Evolutionary conservation across 345 rosid species (phyloP).

Genomic region (Abelmoschus esculentus): DNA sequence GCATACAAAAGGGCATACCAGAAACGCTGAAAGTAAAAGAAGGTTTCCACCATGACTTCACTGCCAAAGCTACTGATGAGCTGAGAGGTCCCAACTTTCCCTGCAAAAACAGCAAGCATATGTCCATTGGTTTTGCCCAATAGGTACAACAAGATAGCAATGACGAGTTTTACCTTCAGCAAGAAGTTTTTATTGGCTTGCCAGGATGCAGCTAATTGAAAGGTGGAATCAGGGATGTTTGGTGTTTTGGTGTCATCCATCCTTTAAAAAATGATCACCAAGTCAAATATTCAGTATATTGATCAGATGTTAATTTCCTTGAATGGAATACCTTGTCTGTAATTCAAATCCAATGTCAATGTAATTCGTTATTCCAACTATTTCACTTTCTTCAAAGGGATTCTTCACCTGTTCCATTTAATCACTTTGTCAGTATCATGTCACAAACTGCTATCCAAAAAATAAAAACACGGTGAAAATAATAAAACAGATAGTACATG

Average conservation of each 20-base stretch:
- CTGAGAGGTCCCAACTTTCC: conserved; percentile 77
- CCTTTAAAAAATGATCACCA: conserved; percentile 26
- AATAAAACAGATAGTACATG: neutral
- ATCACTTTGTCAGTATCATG: conserved; percentile 12
- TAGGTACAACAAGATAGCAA: conserved; percentile 6
- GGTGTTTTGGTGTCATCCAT: conserved; percentile 43
- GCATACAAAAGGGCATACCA: conserved; percentile 26
- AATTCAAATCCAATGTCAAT: conserved; percentile 88
- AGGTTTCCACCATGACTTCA: conserved; percentile 98
- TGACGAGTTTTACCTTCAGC: conserved; percentile 47
- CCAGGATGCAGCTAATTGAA: conserved; percentile 93
- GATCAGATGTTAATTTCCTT: neutral
- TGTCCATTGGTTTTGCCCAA: neutral
- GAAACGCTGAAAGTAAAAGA: conserved; percentile 74
- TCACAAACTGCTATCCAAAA: neutral
- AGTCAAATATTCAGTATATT: conserved; percentile 13
- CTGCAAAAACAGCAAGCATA: conserved; percentile 25
- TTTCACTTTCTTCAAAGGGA: conserved; percentile 65
- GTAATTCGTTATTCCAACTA: conserved; percentile 91
- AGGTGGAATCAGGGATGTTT: conserved; percentile 49
- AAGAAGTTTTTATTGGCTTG: conserved; percentile 90
- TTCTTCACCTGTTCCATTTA: conserved; percentile 64
- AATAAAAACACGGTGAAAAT: neutral
- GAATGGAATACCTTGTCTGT: conserved; percentile 52
- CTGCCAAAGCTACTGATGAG: conserved; percentile 65